A percentile compares a stretch with the other conserved stretches of the same genome.
Conservation (phyloP, 768 basidiomycete species). For the Suillus lakei region DNA sequence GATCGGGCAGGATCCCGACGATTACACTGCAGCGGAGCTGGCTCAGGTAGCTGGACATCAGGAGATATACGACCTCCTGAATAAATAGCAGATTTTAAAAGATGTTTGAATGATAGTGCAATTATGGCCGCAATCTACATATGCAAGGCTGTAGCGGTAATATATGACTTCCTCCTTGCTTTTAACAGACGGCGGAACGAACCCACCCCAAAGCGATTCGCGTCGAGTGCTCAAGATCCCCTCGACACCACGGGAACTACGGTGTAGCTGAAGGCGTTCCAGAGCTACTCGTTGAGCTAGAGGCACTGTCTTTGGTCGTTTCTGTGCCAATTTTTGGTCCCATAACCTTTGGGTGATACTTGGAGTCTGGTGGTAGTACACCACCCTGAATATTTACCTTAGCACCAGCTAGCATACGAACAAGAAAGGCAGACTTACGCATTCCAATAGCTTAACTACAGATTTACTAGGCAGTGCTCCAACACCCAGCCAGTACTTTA, state of each 20-base stretch:
- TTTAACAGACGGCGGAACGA: constrained; percentile 4
- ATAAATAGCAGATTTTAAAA: neutral
- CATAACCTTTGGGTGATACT: constrained; percentile 51
- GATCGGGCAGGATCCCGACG: constrained; percentile 65
- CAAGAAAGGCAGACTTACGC: constrained; percentile 51
- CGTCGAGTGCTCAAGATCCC: neutral
- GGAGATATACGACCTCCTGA: constrained; percentile 49
- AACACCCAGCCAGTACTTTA: constrained; percentile 85
- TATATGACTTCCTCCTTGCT: neutral
- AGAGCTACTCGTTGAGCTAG: neutral
- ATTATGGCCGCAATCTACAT: constrained; percentile 5
- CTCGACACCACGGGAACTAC: constrained; percentile 15
- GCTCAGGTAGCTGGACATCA: constrained; percentile 62
- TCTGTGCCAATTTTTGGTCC: constrained; percentile 16
- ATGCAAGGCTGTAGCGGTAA: constrained; percentile 2
- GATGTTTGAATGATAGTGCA: constrained; percentile 2
- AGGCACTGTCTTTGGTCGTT: neutral
- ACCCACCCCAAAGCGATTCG: constrained; percentile 13
- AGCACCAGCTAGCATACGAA: constrained; percentile 5
- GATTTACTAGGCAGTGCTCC: constrained; percentile 85
- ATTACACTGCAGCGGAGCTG: constrained; percentile 60
- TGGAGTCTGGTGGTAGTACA: constrained; percentile 60
- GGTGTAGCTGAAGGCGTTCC: neutral
- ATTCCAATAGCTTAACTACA: constrained; percentile 75
- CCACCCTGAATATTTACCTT: constrained; percentile 47